These are phyloP conservation scores for Nymphaea colorata DNA, from an alignment of 164 flowering plant genomes.

Conservation along the genomic window DNA sequence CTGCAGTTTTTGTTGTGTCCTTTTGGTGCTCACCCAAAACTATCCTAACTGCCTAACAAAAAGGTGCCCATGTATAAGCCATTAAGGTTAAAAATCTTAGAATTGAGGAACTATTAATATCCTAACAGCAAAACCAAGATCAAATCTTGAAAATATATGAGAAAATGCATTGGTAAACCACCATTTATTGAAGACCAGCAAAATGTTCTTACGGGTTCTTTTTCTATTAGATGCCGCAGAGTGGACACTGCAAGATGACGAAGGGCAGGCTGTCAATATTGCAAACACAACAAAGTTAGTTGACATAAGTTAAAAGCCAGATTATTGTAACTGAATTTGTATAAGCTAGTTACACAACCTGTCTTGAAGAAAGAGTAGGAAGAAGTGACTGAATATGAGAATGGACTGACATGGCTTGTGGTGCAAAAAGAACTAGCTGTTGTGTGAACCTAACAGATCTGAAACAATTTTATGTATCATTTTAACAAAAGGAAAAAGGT, in stretches of 20 bases:
- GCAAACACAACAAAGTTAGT: too few species aligned
- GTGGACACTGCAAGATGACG: conserved; percentile 89
- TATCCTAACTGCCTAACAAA: too few species aligned
- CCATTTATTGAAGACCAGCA: too few species aligned
- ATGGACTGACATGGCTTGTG: conserved; percentile 91
- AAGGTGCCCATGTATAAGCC: too few species aligned
- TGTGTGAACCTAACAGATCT: conserved; percentile 94
- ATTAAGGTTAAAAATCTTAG: too few species aligned
- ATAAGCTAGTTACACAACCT: conserved; percentile 33
- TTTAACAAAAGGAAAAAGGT: neutral
- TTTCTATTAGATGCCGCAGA: conserved; percentile 85
- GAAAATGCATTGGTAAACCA: too few species aligned
- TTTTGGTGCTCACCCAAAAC: too few species aligned
- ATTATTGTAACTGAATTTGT: too few species aligned
- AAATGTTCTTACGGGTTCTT: conserved; percentile 63
- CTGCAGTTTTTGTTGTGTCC: too few species aligned
- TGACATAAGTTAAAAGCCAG: conserved; percentile 5
- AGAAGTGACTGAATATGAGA: conserved; percentile 74
- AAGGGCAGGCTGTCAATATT: conserved; percentile 53
- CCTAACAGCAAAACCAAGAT: too few species aligned
- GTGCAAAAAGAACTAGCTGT: conserved; percentile 95
- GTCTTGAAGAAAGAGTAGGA: conserved; percentile 80
- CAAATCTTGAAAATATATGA: too few species aligned
- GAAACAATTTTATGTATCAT: conserved; percentile 1
- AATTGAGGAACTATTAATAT: too few species aligned